phyloP scores from a whole-genome alignment of 768 basidiomycete genomes.

The Porphyrellus cyaneotinctus region DNA sequence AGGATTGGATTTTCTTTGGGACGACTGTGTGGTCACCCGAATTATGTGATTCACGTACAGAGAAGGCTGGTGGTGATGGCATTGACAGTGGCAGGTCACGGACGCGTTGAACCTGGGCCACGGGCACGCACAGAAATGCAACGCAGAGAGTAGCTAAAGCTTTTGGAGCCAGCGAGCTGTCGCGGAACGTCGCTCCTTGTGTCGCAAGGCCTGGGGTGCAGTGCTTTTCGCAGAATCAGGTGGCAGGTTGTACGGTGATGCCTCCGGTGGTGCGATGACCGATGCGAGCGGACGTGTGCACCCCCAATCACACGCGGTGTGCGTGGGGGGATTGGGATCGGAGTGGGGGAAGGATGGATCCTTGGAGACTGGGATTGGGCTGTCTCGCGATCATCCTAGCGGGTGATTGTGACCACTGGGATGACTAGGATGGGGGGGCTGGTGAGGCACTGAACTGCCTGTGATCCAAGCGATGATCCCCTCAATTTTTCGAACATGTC shows the following conservation, averaged over 20 bases:
- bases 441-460: conserved; percentile 29
- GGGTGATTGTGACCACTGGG: conserved; percentile 17
- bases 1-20: conserved; percentile 26
- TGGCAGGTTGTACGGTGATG: conserved; percentile 21
- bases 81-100: conserved; percentile 3
- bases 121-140: conserved; percentile 35
- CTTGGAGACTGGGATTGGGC: conserved; percentile 40
- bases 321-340: conserved; percentile 20
- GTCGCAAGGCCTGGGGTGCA: not conserved
- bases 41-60: conserved; percentile 21
- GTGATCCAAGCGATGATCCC: conserved; percentile 25
- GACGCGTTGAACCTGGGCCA: conserved; percentile 26
- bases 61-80: conserved; percentile 16
- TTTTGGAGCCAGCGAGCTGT: conserved; percentile 31
- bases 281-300: conserved; percentile 32
- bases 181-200: conserved; percentile 1
- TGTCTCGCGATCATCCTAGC: conserved; percentile 12
- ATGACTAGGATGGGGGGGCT: conserved; percentile 18
- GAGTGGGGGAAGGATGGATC: conserved; percentile 38
- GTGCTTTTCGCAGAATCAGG: conserved; percentile 22
- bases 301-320: conserved; percentile 23
- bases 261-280: conserved; percentile 36
- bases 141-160: conserved; percentile 12
- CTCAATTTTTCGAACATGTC: conserved; percentile 27
- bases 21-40: conserved; percentile 7